Conservation (phyloP, 148 eudicot genomes). For the Fallopia convolvulus region DNA sequence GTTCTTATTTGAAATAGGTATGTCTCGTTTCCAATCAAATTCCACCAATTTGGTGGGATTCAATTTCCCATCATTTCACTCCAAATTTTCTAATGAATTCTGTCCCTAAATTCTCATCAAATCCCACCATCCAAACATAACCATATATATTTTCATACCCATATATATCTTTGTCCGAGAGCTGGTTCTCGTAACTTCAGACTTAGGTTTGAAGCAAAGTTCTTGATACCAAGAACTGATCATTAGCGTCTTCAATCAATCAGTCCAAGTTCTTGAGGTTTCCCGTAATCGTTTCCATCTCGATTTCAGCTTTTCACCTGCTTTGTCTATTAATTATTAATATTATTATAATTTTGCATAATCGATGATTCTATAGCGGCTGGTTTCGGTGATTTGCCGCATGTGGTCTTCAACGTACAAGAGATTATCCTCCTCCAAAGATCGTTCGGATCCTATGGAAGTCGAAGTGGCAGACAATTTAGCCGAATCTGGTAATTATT, state of each 20-base stretch:
- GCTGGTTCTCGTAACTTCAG: conserved; percentile 9
- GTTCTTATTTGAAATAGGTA: too few relatives aligned
- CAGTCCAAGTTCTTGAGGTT: neutral
- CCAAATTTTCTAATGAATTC: too few relatives aligned
- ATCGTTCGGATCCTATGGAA: conserved; percentile 36
- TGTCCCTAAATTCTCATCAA: too few relatives aligned
- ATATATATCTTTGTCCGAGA: neutral
- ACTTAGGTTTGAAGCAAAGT: neutral
- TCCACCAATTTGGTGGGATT: too few relatives aligned
- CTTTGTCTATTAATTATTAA: neutral
- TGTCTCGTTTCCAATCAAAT: too few relatives aligned
- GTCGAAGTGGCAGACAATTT: conserved; percentile 32
- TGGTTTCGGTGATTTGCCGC: conserved; percentile 2
- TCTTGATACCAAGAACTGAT: neutral
- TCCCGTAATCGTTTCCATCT: neutral
- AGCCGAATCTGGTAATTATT: conserved; percentile 30
- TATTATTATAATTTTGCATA: neutral
- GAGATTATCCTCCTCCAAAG: conserved; percentile 56
- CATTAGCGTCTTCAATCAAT: neutral
- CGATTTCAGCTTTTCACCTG: neutral
- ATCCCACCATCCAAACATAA: too few relatives aligned
- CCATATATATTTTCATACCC: too few relatives aligned
- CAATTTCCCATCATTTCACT: too few relatives aligned
- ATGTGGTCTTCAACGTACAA: conserved; percentile 64
- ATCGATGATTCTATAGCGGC: neutral